Percentiles rank a stretch among this genome's conserved stretches.
Conservation (phyloP, 352 stramenopile species). For the Phytophthora capsici region DNA sequence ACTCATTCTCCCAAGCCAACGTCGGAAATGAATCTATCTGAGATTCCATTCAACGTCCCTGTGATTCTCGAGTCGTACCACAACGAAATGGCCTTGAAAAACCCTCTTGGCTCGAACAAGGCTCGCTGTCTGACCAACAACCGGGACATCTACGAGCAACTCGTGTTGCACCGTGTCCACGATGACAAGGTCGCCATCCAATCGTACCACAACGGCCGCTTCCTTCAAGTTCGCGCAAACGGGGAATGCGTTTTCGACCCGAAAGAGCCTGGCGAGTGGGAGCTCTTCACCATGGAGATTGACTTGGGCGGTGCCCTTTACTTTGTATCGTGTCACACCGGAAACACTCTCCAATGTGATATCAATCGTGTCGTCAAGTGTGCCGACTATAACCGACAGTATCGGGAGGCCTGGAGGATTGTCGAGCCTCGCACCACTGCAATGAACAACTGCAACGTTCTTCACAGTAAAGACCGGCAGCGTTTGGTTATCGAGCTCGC, state of each 20-base stretch:
- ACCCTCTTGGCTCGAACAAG: constrained; percentile 37
- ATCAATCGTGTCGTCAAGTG: constrained; percentile 26
- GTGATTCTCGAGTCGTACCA: constrained; percentile 39
- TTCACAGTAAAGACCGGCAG: too few species aligned
- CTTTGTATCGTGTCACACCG: constrained; percentile 41
- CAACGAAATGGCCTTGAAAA: constrained; percentile 33
- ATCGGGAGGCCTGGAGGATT: constrained; percentile 33
- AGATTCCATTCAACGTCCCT: constrained; percentile 37
- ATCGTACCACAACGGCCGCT: constrained; percentile 29
- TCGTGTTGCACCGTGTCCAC: constrained; percentile 35
- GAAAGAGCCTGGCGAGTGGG: constrained; percentile 32
- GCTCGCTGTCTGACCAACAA: constrained; percentile 36
- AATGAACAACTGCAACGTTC: neutral
- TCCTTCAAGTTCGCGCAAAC: constrained; percentile 33
- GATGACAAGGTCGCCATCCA: constrained; percentile 45
- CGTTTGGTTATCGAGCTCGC: too few species aligned
- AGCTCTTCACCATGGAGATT: constrained; percentile 45
- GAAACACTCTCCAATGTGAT: constrained; percentile 36
- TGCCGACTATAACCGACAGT: constrained; percentile 22
- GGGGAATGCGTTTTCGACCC: constrained; percentile 40
- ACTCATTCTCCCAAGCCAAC: too few species aligned
- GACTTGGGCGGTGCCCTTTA: constrained; percentile 25
- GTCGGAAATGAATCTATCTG: constrained; percentile 29
- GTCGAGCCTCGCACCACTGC: constrained; percentile 19
- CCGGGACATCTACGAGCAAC: constrained; percentile 34